Conservation (phyloP, 2,329 filamentous ascomycete species). For the Knoxdaviesia capensis region DNA sequence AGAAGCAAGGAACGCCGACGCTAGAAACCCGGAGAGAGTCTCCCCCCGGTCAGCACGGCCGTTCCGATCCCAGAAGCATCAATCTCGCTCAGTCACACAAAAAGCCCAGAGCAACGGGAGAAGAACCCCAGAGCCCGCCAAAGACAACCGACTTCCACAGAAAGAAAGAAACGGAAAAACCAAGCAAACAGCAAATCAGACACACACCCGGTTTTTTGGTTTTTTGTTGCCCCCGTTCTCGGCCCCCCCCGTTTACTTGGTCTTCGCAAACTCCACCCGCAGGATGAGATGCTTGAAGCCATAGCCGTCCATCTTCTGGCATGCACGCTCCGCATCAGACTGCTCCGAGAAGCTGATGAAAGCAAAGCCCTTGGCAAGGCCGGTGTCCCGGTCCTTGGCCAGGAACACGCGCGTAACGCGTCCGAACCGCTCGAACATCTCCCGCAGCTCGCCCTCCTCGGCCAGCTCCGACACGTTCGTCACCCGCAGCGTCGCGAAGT, state of each 20-base stretch:
- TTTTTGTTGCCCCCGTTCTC: slow-evolving; percentile 9
- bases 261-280: slow-evolving; percentile 75
- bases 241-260: slow-evolving; percentile 17
- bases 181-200: too few species aligned
- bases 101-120: too few species aligned
- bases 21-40: too few species aligned
- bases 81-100: too few species aligned
- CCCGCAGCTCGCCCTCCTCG: slow-evolving; percentile 83
- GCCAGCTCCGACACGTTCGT: slow-evolving; percentile 98
- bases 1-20: too few species aligned
- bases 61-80: too few species aligned
- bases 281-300: slow-evolving; percentile 78
- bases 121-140: too few species aligned
- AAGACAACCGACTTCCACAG: too few species aligned
- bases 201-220: too few species aligned
- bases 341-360: slow-evolving; percentile 95
- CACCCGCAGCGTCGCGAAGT: slow-evolving; percentile 86
- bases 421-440: slow-evolving; percentile 96
- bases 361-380: slow-evolving; percentile 91
- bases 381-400: slow-evolving; percentile 93
- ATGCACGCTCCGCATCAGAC: slow-evolving; percentile 74
- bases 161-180: too few species aligned
- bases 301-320: slow-evolving; percentile 93
- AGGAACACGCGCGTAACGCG: slow-evolving; percentile 94
- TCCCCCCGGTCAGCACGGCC: too few species aligned